Percentiles rank a stretch among this genome's conserved stretches.
Conservation (phyloP, 2,329 filamentous ascomycete species). For the Trichoderma harzianum region DNA sequence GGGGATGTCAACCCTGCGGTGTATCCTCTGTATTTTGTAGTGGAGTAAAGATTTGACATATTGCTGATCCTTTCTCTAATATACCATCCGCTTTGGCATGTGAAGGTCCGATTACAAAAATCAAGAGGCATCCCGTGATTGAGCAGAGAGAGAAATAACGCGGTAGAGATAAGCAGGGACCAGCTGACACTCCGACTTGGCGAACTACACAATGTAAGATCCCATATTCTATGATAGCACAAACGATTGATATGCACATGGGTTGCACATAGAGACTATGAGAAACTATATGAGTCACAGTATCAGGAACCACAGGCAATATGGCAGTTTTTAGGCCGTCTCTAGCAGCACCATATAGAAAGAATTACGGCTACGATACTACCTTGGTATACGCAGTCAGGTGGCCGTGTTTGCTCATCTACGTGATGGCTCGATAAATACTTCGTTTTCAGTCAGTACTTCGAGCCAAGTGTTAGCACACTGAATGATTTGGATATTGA, state of each 20-base stretch:
- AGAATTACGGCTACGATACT: background rate
- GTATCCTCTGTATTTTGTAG: background rate
- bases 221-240: background rate
- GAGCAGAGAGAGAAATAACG: background rate
- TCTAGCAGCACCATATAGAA: background rate
- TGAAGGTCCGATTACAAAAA: background rate
- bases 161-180: background rate
- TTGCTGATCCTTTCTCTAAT: background rate
- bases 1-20: background rate
- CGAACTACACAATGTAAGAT: background rate
- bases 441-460: background rate
- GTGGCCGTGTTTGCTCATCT: background rate
- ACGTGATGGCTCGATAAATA: background rate
- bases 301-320: background rate
- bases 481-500: background rate
- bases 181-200: background rate
- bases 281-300: background rate
- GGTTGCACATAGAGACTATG: background rate
- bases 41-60: background rate
- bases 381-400: background rate
- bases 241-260: background rate
- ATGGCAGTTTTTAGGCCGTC: background rate
- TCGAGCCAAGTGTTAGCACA: background rate
- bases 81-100: background rate
- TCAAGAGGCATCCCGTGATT: background rate